Evolutionary conservation across 2,329 filamentous ascomycete genomes (phyloP).

Genomic region (Nemania sp.): DNA sequence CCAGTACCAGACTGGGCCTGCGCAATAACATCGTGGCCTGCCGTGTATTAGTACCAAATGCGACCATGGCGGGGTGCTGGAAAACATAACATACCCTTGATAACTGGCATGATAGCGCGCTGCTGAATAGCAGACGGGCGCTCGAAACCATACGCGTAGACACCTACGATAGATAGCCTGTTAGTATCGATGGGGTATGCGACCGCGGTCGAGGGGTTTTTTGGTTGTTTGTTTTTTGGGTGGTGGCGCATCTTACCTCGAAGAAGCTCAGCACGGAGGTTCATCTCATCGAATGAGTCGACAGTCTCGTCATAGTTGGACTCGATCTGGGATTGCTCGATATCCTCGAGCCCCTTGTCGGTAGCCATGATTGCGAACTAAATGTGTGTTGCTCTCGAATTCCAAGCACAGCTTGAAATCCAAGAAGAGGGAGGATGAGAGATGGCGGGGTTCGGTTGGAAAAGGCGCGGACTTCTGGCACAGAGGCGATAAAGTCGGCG

Average conservation of each 20-base stretch:
- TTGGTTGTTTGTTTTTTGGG: conserved; percentile 16
- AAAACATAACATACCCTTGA: conserved; percentile 81
- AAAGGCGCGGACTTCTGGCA: conserved; percentile 36
- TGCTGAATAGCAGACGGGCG: conserved; percentile 99
- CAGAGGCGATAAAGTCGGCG: conserved; percentile 34
- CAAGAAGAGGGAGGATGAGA: conserved; percentile 51
- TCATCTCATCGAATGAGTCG: conserved; percentile 99
- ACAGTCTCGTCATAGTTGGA: conserved; percentile 99
- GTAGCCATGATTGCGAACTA: conserved; percentile 94
- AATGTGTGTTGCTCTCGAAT: conserved; percentile 63
- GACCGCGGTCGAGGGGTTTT: conserved; percentile 18
- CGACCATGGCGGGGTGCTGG: neutral
- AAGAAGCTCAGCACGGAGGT: conserved; percentile 94
- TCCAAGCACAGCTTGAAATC: conserved; percentile 82
- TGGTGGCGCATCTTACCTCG: conserved; percentile 59
- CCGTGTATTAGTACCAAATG: conserved; percentile 22
- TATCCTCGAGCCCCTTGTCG: conserved; percentile 95
- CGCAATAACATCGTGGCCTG: conserved; percentile 97
- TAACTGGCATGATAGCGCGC: conserved; percentile 99
- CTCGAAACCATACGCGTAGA: conserved; percentile 99
- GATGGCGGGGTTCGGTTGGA: conserved; percentile 44
- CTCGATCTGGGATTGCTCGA: conserved; percentile 83
- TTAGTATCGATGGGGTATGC: conserved; percentile 21
- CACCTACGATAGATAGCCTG: conserved; percentile 56
- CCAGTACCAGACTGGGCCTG: conserved; percentile 99